A percentile compares a stretch with the other conserved stretches of the same genome.
Conservation (phyloP, 768 basidiomycete genomes). For the Paxillus ammoniavirescens region DNA sequence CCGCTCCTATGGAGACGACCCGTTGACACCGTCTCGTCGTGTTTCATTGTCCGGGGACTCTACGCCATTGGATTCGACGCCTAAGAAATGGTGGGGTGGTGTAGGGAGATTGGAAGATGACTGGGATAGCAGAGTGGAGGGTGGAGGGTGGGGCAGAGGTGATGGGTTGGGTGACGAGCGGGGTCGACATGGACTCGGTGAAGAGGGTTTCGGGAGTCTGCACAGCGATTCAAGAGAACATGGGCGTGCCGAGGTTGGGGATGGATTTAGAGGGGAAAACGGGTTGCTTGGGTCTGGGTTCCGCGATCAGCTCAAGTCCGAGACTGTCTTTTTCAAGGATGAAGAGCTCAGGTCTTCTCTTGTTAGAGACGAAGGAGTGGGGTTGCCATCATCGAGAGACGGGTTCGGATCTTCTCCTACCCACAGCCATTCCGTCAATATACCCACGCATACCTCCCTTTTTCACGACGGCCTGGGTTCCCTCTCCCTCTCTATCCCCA, state of each 20-base stretch:
- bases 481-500: too few relatives aligned
- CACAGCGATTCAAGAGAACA: not conserved
- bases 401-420: too few relatives aligned
- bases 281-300: not conserved
- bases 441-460: too few relatives aligned
- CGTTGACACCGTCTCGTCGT: too few relatives aligned
- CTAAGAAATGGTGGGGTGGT: constrained; percentile 21
- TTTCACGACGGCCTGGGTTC: too few relatives aligned
- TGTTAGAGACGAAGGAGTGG: not conserved
- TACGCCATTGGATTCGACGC: constrained; percentile 17
- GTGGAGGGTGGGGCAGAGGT: too few relatives aligned
- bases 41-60: not conserved
- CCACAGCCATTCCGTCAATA: too few relatives aligned
- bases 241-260: not conserved
- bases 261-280: not conserved
- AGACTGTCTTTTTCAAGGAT: constrained; percentile 12
- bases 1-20: too few relatives aligned
- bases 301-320: too few relatives aligned
- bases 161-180: too few relatives aligned
- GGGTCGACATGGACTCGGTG: too few relatives aligned
- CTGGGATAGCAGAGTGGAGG: constrained; percentile 8
- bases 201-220: not conserved
- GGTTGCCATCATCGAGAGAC: not conserved
- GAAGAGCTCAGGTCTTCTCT: constrained; percentile 24
- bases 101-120: constrained; percentile 16